Evolutionary conservation across 192 early-diverging fungal species (phyloP).

Genomic region (Cetraspora pellucida): DNA sequence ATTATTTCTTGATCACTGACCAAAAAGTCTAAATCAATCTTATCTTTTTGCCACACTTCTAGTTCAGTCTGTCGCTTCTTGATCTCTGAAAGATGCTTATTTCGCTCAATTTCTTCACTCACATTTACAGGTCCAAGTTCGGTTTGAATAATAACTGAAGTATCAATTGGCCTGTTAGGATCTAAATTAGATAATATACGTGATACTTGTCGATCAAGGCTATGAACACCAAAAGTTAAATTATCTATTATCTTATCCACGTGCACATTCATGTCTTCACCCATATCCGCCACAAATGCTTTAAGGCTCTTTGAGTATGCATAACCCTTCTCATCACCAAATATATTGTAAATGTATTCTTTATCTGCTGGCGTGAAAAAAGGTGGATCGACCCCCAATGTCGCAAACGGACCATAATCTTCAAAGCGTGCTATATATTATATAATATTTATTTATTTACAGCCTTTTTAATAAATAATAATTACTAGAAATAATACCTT

Average conservation of each 20-base stretch:
- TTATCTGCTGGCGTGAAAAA: constrained; percentile 19
- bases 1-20: not conserved
- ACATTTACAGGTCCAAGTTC: constrained; percentile 29
- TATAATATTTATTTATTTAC: not conserved
- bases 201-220: constrained; percentile 41
- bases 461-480: not conserved
- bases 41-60: constrained; percentile 20
- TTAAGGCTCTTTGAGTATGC: constrained; percentile 61
- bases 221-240: constrained; percentile 48
- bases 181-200: constrained; percentile 23
- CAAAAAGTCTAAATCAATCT: constrained; percentile 30
- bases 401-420: constrained; percentile 46
- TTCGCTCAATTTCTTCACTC: not conserved
- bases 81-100: not conserved
- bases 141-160: not conserved
- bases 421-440: constrained; percentile 23
- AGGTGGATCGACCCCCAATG: constrained; percentile 22
- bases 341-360: constrained; percentile 38
- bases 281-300: constrained; percentile 47
- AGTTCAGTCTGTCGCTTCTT: constrained; percentile 8
- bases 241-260: constrained; percentile 43
- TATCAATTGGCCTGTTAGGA: not conserved
- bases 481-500: not conserved
- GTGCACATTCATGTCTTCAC: constrained; percentile 38
- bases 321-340: constrained; percentile 62